Base-by-base conservation (phyloP, 306 rosid species). In the Albizia julibrissin region DNA sequence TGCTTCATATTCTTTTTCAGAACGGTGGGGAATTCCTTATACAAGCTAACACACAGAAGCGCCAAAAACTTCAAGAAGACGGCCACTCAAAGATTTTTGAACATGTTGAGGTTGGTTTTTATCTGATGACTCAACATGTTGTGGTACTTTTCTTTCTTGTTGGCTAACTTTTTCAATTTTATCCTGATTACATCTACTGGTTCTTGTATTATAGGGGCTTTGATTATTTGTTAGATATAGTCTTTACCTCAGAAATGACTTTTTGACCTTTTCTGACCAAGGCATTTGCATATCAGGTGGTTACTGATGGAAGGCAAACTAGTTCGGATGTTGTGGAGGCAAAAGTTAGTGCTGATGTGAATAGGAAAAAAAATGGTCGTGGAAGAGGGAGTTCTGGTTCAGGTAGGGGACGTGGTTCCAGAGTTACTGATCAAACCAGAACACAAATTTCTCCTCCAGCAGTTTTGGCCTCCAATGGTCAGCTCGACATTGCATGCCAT, bases 21-120 rank as follows among this genome's bases (percentile, higher is more conserved):
- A 89, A 84, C 79, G 92, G 90, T 39, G 86, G 86, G 66, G 94
- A 86, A 85, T 96, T 92, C 87, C 89, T 96, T 40, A 94, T 96
- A 76, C 99, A 92, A 87, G 98, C 97, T 79, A 96, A 94, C 85
- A 90, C 95, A 75, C 94, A 85, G 74, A 96, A 96, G 88, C 95
- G 97, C 66, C 88, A 33, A 69, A 94, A 92, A 87, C 85, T 79
- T 84, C 84, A 89, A 76, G 90, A 89, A 71, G 92, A 86, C 82
- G 87, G 77, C 43, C 75, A 76, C 67, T 47, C 89, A n/a, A 80
- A 82, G 83, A 81, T 81, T 80, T 87, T 87, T 82, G 93, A 93
- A 49, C 89, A 46, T 75, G 87, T 80, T 72, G 98, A 92, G 97
- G 99, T 96, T 84, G 79, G 90, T 83, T 64, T 71, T 87, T 68